Evolutionary conservation across 2,329 filamentous ascomycete genomes (phyloP), one percentile per base, ranked within the genome.

Genomic region (Cylindrodendrum hubeiense): DNA sequence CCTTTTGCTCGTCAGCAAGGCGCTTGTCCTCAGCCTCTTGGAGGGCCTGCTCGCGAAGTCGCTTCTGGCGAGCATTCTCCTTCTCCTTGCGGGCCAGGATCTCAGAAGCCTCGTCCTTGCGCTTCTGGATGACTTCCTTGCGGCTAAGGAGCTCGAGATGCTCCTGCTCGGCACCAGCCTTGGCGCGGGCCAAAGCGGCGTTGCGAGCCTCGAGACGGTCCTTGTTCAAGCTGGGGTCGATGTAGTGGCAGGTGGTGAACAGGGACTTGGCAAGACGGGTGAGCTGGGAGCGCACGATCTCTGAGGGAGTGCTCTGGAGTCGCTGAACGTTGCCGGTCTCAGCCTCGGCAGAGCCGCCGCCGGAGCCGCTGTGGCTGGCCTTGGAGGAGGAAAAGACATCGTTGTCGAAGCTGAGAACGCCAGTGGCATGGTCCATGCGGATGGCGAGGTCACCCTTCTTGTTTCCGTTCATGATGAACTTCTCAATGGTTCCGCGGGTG

Each of bases 381-480:
- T 97, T 98, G 77, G 95, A 91, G 17, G 96, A 98, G 37, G 96
- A 97, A 86, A 99, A 98, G 71, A 99, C 94, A 80, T 99, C 96
- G 59, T 94, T 97, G 80, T 99, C 96, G 75, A 99, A 99, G 79
- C 94, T 98, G 66, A 99, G 89, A 53, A 98, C 93, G 66, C 96
- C 94, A 58, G 95, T 95, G 67, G 94, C 94, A 79, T 99, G 96
- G 78, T 98, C 93, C 82, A 98, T 94, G 67, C 96, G 94, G 75
- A 99, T 97, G 58, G 96, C 93, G 49, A 99, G 88, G 75, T 99
- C 96, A 62, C 96, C 96, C 89, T 99, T 99, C 90, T 99, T 99
- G 89, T 97, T 98, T 69, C 96, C 96, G 82, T 99, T 99, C 96
- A 99, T 99, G 87, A 99, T 98, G 87, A 99, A 99, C 85, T 98